A percentile compares a stretch with the other conserved stretches of the same genome.
These are phyloP conservation scores for Coemansia sp. DNA, from an alignment of 192 early-diverging fungal genomes.

Conservation along the genomic window DNA sequence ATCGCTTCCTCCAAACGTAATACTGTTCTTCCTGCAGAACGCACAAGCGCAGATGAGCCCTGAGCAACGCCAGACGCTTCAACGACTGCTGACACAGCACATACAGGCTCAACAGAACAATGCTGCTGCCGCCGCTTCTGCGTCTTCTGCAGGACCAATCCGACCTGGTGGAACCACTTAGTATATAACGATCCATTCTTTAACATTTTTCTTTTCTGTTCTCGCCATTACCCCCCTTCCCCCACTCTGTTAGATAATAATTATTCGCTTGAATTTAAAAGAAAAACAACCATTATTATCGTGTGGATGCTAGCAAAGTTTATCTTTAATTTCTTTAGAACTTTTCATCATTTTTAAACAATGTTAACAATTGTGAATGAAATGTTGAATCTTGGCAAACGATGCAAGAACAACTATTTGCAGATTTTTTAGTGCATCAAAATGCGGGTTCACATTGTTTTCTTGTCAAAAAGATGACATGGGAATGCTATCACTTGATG, in stretches of 20 bases:
- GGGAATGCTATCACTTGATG: not conserved
- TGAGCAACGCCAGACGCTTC: conserved; percentile 26
- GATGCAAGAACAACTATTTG: not conserved
- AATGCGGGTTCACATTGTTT: not conserved
- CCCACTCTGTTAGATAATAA: not conserved
- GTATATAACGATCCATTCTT: not conserved
- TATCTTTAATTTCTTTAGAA: too few species aligned
- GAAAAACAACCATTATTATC: not conserved
- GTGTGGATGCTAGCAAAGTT: too few species aligned
- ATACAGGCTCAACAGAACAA: conserved; percentile 19
- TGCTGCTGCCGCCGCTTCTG: not conserved
- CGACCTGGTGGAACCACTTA: conserved; percentile 15
- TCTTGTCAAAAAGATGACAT: not conserved
- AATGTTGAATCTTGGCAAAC: not conserved
- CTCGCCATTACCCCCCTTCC: not conserved
- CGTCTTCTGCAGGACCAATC: conserved; percentile 12
- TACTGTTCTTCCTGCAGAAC: conserved; percentile 29
- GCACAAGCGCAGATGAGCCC: conserved; percentile 28
- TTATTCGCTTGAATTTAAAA: not conserved
- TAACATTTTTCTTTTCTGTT: not conserved
- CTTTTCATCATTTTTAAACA: too few species aligned
- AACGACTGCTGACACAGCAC: conserved; percentile 26
- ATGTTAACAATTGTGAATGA: not conserved
- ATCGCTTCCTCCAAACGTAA: conserved; percentile 24
- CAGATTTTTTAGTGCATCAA: not conserved